Evolutionary conservation across 1,284 basidiomycete species (phyloP).

Genomic region (Heterobasidion irregulare): DNA sequence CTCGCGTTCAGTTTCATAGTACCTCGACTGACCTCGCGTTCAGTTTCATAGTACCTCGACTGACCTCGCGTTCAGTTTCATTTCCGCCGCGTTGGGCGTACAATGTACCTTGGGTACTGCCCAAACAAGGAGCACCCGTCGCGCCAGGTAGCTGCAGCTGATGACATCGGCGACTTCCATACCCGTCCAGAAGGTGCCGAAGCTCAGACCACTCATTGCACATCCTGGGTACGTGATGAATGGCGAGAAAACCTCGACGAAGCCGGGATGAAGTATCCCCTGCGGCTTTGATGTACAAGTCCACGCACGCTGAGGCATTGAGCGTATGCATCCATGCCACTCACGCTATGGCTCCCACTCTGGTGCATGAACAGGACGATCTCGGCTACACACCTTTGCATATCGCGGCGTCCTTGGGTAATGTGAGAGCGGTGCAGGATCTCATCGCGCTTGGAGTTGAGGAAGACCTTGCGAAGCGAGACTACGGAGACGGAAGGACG

Average conservation of each 20-base stretch:
- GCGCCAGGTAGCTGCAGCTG: background rate
- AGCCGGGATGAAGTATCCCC: background rate
- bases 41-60: background rate
- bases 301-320: background rate
- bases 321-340: background rate
- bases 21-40: too few relatives aligned
- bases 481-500: background rate
- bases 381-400: background rate
- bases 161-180: background rate
- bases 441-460: background rate
- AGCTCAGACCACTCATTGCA: too few relatives aligned
- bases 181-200: background rate
- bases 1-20: background rate
- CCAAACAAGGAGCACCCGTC: background rate
- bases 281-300: background rate
- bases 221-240: too few relatives aligned
- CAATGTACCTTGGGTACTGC: background rate
- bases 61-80: background rate
- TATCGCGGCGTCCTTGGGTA: background rate
- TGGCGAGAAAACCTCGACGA: too few relatives aligned
- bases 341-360: background rate
- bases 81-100: background rate
- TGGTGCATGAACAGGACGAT: background rate
- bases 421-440: background rate
- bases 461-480: background rate